Base-by-base conservation (phyloP, 768 basidiomycete species). In the Daedaleopsis nitida region DNA sequence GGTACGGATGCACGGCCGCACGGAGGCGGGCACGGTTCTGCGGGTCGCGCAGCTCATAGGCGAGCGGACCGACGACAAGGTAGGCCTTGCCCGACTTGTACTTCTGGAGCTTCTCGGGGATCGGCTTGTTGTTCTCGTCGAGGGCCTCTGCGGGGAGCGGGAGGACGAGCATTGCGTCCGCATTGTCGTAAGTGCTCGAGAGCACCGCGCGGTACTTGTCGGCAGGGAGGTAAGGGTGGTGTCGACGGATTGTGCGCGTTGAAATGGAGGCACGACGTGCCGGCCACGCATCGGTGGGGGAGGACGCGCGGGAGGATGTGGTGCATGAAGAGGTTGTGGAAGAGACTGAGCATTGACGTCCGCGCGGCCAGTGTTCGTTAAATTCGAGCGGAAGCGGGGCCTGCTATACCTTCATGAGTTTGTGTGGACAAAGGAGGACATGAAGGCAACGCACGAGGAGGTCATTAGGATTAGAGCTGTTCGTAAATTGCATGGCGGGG, bases 1-100 rank as follows among this genome's bases (percentile, higher is more conserved):
- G 80, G 70, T 87, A 89, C 2, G 87, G 86, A 62, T 84, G 81
- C 9, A 88, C 64, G 21, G 83, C 77, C 10, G 80, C 76, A 39
- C 82, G 82, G 61, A 78, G 78, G 14, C 77, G 73, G 27, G 84
- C 62, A 17, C 71, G 77, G 10, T 74, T 69, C 37, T 75, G 71
- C 1, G 78, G 74, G 12, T 78, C 73, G 55, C 85, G 82, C 50
- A 86, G 72, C 19, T 74, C 71, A 45, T 79, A 73, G 16, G 86
- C 66, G 0, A 81, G 79, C 1, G 76, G 74, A 1, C 86, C 86
- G 14, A 85, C 76, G 54, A 86, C 70, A 37, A 88, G 75, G 23
- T 84, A 67, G 0, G 80, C 73, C 52, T 56, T 38, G 37, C 60
- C 66, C 10, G 57, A 17, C 52, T 35, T 47, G 58, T 43, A 34